Base-by-base conservation (phyloP, 192 early-diverging fungal genomes). In the Coemansia sp. region DNA sequence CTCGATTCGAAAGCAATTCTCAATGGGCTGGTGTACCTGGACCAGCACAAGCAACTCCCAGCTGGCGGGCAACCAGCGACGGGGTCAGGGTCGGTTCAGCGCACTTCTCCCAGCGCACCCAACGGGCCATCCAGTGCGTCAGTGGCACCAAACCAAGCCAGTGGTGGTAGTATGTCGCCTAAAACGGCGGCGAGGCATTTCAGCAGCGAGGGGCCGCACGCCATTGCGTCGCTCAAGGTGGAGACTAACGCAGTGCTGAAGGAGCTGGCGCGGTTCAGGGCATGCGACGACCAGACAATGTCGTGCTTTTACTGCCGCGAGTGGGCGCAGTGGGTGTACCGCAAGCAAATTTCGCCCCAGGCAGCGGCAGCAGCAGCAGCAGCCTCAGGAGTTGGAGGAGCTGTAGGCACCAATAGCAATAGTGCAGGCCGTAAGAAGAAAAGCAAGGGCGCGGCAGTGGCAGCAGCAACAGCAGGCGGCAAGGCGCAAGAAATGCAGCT, bases 291-390 rank as follows among this genome's bases (percentile, higher is more conserved):
- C 63, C 82, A 82, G 50, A 86, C 83, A 21, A 84, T 85, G 65
- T 72, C 80, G 60, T 86, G 86, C 60, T 87, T 88, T 37, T 91
- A 89, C 58, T 91, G 90, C 59, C 86, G 90, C 32, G 90, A 91
- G 68, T 91, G 90, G 90, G 87, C 87, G 26, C 85, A 85, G 53
- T 87, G 77, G 74, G 85, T 91, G 5, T 91, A 90, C 60, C 86
- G 89, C 59, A 87, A 86, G 74, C 84, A 70, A 48, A 71, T 82
- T 21, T 65, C 72, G 40, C 58, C 54, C 24, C 72, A 70, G 58
- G 64, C 64, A 0, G 50, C 60, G 0, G 44, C 53, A 15, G 36
- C 21, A 2, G 48, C 43, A 1, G 55, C 53, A 0, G 37, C 63
- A 35, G 55, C 40, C 3, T 41, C 39, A 6, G 44, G 41, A 7